phyloP scores from a whole-genome alignment of 2,329 filamentous ascomycete genomes.

The Aspergillus brasiliensis region DNA sequence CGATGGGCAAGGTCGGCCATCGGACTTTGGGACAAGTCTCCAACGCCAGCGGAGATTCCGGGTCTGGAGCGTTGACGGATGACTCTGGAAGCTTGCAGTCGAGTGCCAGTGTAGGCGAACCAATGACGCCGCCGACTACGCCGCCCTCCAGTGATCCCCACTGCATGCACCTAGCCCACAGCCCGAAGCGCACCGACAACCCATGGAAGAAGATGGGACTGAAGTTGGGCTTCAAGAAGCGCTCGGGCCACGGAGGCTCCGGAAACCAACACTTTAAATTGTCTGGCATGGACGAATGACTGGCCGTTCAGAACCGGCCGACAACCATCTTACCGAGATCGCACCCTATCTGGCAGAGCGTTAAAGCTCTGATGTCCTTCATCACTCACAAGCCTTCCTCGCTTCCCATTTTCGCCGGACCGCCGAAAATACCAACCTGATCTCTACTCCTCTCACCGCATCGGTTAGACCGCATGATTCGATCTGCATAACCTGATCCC shows the following conservation, averaged over 20 bases:
- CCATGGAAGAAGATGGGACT: constrained; percentile 57
- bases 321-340: neutral
- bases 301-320: neutral
- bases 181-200: constrained; percentile 50
- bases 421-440: neutral
- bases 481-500: constrained; percentile 16
- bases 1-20: constrained; percentile 36
- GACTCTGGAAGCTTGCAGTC: constrained; percentile 49
- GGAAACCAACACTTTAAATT: constrained; percentile 29
- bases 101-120: constrained; percentile 44
- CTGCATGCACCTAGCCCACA: constrained; percentile 30
- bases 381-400: neutral
- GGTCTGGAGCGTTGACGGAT: constrained; percentile 45
- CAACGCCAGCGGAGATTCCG: constrained; percentile 41
- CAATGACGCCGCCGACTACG: constrained; percentile 55
- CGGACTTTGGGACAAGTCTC: constrained; percentile 41
- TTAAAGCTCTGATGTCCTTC: constrained; percentile 6
- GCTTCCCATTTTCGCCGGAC: neutral
- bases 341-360: neutral
- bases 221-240: constrained; percentile 50
- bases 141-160: constrained; percentile 50
- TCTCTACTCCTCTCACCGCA: neutral
- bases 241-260: constrained; percentile 28
- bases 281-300: constrained; percentile 29
- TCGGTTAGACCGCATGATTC: constrained; percentile 11